These are phyloP conservation scores for Calendula officinalis DNA, from an alignment of 129 eudicot genomes.

Conservation along the genomic window DNA sequence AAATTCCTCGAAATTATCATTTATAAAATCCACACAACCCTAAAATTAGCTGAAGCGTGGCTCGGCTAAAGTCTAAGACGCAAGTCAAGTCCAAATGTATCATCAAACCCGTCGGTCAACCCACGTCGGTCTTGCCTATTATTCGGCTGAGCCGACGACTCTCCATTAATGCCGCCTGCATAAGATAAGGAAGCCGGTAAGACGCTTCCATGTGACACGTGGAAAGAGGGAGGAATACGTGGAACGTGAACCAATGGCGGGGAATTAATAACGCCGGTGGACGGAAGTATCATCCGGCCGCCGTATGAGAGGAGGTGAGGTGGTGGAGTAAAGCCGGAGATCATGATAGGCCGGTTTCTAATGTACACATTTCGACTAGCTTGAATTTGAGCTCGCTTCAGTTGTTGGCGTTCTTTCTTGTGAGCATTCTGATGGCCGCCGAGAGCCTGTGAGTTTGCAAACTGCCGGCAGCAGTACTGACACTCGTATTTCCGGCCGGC, in stretches of 20 bases:
- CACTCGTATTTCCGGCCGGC: slow-evolving; percentile 76
- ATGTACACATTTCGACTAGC: slow-evolving; percentile 64
- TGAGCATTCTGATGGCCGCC: slow-evolving; percentile 99
- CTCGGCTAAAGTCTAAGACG: slow-evolving; percentile 59
- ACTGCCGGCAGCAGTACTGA: slow-evolving; percentile 81
- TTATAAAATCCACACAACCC: slow-evolving; percentile 13
- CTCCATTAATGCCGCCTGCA: slow-evolving; percentile 29
- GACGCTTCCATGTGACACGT: slow-evolving; percentile 54
- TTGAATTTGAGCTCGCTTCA: slow-evolving; percentile 78
- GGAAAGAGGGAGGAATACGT: slow-evolving; percentile 50
- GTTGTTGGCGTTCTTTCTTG: slow-evolving; percentile 79
- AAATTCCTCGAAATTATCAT: slow-evolving; percentile 1
- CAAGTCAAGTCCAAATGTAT: slow-evolving; percentile 64
- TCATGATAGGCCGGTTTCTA: slow-evolving; percentile 49
- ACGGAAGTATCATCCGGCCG: slow-evolving; percentile 43
- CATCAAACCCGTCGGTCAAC: slow-evolving; percentile 42
- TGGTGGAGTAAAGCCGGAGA: slow-evolving; percentile 58
- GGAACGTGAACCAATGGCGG: slow-evolving; percentile 63
- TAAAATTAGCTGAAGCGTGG: slow-evolving; percentile 31
- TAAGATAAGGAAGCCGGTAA: slow-evolving; percentile 38
- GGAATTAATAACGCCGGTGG: slow-evolving; percentile 18
- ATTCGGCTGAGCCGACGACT: slow-evolving; percentile 28
- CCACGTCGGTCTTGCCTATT: slow-evolving; percentile 32
- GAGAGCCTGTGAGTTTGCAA: slow-evolving; percentile 91
- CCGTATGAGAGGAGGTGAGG: slow-evolving; percentile 49